Evolutionary conservation across 225 moss, liverwort and hornwort genomes (phyloP), one percentile per base, ranked within the genome.

Genomic region (Marchantia polymorpha): DNA sequence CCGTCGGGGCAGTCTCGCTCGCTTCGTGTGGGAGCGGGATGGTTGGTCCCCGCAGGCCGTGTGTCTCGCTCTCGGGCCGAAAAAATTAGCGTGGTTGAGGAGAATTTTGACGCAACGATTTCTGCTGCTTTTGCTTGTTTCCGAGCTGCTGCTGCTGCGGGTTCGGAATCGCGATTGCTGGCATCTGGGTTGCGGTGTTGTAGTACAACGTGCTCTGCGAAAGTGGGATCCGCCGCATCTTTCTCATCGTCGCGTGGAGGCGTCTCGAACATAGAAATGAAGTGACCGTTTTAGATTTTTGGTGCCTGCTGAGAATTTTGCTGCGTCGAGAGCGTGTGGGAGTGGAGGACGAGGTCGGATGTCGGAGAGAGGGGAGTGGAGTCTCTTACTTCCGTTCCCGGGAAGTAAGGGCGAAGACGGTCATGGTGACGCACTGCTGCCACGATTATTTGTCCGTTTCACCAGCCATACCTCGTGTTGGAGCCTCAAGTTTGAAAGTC

Each of bases 261-360:
- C 74, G 58, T 69, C 56, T 79, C 69, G 17, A 30, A 10, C 72
- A 20, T 7, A 39, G 16, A 56, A 25, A 73, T 78, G 78, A 58
- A 79, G 83, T 69, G 83, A 79, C 83, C 17, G 68, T 69, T 83
- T 80, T 69, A 79, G 76, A 84, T 72, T 77, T 64, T 66, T 65
- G 80, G 71, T 66, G 65, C 25, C 64, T 52, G 26, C 49, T 48
- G 54, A 55, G 54, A 49, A 29, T 53, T 27, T 51, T 9, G 39
- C 72, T 70, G 55, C 65, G 69, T 60, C 60, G 76, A 54, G 60
- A 46, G 8, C 30, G 15, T 39, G 8, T 29, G 19, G 17, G 29
- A 7, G 54, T 39, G 52, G 63, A 10, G 17, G 49, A 39, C 27
- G 52, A 76, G 72, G 4, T 69, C 23, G 71, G 49, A 39, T 69